Base-by-base conservation (phyloP, 257 asterid genomes). In the Nicotiana tomentosiformis region DNA sequence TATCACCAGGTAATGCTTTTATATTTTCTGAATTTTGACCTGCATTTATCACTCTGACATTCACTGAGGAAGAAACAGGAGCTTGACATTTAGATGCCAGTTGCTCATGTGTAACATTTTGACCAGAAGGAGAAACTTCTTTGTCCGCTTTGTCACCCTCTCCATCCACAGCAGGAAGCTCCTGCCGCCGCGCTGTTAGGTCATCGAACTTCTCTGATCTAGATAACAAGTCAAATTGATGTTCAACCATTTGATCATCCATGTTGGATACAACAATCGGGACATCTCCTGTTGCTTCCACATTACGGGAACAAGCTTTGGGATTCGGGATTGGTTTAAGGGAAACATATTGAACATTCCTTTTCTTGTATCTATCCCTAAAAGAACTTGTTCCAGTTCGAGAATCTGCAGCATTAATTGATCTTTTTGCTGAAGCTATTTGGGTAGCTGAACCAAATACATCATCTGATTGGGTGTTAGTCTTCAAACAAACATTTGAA, bases 111-210 rank as follows among this genome's bases (percentile, higher is more conserved):
- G 74, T 67, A 62, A 76, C 51, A 9, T 43, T 57, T 66, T 70
- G 35, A 67, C 70, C 81, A 65, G 68, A 60, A 77, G 66, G 61
- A 77, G 84, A 33, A 81, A 37, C 67, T 82, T 78, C 83, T 77
- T 68, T 57, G 76, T 29, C 80, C 30, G 2, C 7, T 20, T 57
- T 58, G 56, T 62, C 81, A 68, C 29, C 35, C 74, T 67, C 85
- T 43, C 74, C 83, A 66, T 39, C 72, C 33, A 17, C 65, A 49
- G 17, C 51, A n/a, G 30, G 74, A 81, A 72, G 35, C 74, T 81
- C 82, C 77, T 23, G 20, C 30, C 14, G 64, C 77, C 26, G 70
- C 57, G 57, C 58, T 65, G 69, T 23, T 23, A 23, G 26, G 26
- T 23, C 26, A 23, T 23, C 26, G 26, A 23, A 23, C 26, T 9